Percentiles rank a stretch among this genome's conserved stretches.
These are phyloP conservation scores for Zymoseptoria passerinii DNA, from an alignment of 2,329 filamentous ascomycete genomes.

Conservation along the genomic window DNA sequence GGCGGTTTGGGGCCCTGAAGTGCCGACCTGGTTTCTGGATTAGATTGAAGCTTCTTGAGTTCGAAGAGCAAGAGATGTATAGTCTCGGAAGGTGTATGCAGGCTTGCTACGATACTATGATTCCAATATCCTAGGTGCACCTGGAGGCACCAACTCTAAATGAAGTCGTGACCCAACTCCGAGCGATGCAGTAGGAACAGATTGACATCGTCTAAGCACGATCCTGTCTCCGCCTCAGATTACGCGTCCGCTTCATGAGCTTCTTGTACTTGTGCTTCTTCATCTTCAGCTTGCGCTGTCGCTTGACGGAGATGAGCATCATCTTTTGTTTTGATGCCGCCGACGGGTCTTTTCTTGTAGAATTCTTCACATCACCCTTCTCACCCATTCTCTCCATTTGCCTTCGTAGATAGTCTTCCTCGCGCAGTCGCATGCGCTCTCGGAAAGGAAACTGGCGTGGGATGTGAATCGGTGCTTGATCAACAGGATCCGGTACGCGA, in stretches of 20 bases:
- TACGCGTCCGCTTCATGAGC: slow-evolving; percentile 85
- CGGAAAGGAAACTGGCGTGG: slow-evolving; percentile 47
- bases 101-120: not conserved
- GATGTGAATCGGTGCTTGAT: slow-evolving; percentile 25
- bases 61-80: not conserved
- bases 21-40: slow-evolving; percentile 11
- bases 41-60: too few species aligned
- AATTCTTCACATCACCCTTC: slow-evolving; percentile 1
- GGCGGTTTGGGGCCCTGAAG: slow-evolving; percentile 25
- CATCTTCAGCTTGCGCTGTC: slow-evolving; percentile 94
- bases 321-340: slow-evolving; percentile 41
- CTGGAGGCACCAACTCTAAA: not conserved
- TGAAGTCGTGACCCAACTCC: not conserved
- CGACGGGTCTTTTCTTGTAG: slow-evolving; percentile 15
- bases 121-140: not conserved
- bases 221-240: slow-evolving; percentile 73
- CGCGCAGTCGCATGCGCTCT: slow-evolving; percentile 60
- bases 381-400: slow-evolving; percentile 13
- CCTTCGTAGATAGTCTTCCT: slow-evolving; percentile 43
- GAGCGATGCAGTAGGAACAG: not conserved
- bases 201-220: slow-evolving; percentile 12
- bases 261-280: slow-evolving; percentile 99
- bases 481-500: slow-evolving; percentile 27
- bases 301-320: slow-evolving; percentile 80
- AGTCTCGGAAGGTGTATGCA: not conserved